These are phyloP conservation scores for Musa balbisiana DNA, from an alignment of 202 grass and related monocot genomes.

Conservation along the genomic window DNA sequence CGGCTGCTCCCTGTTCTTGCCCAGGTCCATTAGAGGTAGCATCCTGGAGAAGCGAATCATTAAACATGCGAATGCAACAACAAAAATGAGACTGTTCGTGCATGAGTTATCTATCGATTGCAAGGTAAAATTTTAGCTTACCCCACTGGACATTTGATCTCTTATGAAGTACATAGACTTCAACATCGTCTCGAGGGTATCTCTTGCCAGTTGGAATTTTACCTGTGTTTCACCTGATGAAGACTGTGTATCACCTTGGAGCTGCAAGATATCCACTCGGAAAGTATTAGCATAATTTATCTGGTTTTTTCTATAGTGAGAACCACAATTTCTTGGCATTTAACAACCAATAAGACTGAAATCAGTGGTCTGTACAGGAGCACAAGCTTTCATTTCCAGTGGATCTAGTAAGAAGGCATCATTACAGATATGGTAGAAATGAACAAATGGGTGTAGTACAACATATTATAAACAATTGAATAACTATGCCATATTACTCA, in stretches of 20 bases:
- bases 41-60: neutral
- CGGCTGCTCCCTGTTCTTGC: neutral
- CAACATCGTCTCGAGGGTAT: conserved; percentile 50
- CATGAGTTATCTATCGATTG: neutral
- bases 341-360: neutral
- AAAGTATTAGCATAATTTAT: conserved; percentile 3
- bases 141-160: conserved; percentile 21
- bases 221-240: conserved; percentile 27
- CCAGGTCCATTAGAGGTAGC: conserved; percentile 2
- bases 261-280: conserved; percentile 23
- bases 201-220: conserved; percentile 40
- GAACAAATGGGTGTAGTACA: neutral
- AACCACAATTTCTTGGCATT: neutral
- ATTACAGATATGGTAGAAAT: neutral
- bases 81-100: neutral
- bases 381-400: neutral
- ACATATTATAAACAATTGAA: neutral
- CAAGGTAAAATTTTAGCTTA: conserved; percentile 6
- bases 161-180: conserved; percentile 39
- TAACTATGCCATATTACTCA: too few relatives aligned
- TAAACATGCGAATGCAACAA: too few relatives aligned
- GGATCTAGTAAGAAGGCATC: neutral
- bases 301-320: neutral
- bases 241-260: conserved; percentile 25
- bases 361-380: neutral